Conservation (phyloP, 2,329 filamentous ascomycete species). For the Fusarium dlaminii region DNA sequence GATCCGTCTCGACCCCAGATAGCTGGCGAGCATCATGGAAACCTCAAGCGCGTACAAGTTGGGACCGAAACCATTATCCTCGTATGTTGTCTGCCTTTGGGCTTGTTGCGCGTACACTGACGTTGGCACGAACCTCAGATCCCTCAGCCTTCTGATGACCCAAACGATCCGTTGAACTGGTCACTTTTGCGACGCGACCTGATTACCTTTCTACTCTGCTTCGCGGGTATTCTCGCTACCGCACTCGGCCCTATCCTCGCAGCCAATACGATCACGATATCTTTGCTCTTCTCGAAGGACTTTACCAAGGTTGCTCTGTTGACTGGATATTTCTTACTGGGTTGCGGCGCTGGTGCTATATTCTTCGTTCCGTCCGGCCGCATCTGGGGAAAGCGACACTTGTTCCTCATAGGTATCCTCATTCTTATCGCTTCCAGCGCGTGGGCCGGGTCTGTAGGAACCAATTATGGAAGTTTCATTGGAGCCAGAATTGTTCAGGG, state of each 20-base stretch:
- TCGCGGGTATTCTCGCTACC: constrained; percentile 84
- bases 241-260: constrained; percentile 87
- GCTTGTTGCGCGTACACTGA: neutral
- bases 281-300: constrained; percentile 68
- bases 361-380: constrained; percentile 88
- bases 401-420: constrained; percentile 81
- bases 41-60: constrained; percentile 77
- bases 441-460: constrained; percentile 78
- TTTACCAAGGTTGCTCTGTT: constrained; percentile 84
- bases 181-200: constrained; percentile 85
- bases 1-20: constrained; percentile 61
- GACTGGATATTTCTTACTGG: constrained; percentile 88
- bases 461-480: constrained; percentile 76
- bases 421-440: constrained; percentile 77
- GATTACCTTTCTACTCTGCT: constrained; percentile 80
- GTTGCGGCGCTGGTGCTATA: constrained; percentile 82
- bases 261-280: constrained; percentile 84
- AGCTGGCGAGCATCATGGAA: constrained; percentile 51
- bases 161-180: constrained; percentile 89
- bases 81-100: constrained; percentile 56
- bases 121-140: constrained; percentile 48
- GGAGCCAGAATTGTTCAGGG: constrained; percentile 87
- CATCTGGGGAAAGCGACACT: constrained; percentile 92
- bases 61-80: constrained; percentile 78
- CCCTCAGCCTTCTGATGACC: constrained; percentile 90